Base-by-base conservation (phyloP, 1,284 basidiomycete genomes). In the Naganishia cerealis region DNA sequence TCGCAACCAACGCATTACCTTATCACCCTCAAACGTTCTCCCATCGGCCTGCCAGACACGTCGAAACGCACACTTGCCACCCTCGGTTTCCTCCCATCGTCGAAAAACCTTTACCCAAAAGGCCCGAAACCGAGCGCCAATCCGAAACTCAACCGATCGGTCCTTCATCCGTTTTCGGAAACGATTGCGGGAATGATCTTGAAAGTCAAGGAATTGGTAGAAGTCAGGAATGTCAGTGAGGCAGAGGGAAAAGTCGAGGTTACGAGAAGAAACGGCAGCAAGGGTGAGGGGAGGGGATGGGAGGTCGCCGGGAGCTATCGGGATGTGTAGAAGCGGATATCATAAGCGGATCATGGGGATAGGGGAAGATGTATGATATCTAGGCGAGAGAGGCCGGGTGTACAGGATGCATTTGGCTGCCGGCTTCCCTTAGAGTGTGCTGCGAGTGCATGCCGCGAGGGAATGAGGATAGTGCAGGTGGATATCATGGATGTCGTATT, bases 201-300 rank as follows among this genome's bases (percentile, higher is more conserved):
- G 21, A 75, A 73, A 26, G 81, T 85, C 57, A 85, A 85, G 77
- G 84, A 85, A 76, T 73, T 85, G 56, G 81, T 85, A 10, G 75
- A 79, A 40, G 84, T 85, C 36, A 76, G 79, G 68, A 84, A 83
- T 70, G 83, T 85, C 5, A 73, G 72, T 8, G 71, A 76, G 69
- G 72, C 73, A 65, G 72, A 77, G 63, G 77, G 76, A 15, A 53
- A 56, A 56, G 62, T 67, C 21, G 69, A 74, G 65, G 67, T 73
- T 55, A 70, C 65, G 52, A 71, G 73, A n/a, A 72, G 75, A 68
- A 56, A 68, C 48, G 61, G 61, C 15, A 71, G 72, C 24, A 70
- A 74, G 57, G 70, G 73, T 15, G 77, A 81, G 72, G 77, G 75
- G 2, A 72, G 72, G 39, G 80, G 80, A 1, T 69, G 80, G 67